phyloP scores from a whole-genome alignment of 1,139 yeast species.

The Protomyces inouyei region DNA sequence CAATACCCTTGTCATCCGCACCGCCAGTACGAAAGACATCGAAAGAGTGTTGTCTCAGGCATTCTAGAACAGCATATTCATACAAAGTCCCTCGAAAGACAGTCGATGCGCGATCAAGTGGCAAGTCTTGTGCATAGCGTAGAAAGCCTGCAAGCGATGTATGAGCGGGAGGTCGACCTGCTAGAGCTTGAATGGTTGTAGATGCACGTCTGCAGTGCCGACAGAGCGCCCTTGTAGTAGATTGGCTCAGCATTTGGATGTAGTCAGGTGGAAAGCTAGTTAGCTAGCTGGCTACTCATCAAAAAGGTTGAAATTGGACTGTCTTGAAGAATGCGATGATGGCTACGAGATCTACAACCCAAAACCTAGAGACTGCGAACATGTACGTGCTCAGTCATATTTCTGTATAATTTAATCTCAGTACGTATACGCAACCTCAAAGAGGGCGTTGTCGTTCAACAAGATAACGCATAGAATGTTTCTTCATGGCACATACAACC shows the following conservation, averaged over 20 bases:
- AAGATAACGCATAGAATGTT: background rate
- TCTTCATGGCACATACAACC: background rate
- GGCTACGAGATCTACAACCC: background rate
- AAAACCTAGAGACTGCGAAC: background rate
- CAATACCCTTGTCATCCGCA: slow-evolving; percentile 33
- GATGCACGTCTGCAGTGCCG: background rate
- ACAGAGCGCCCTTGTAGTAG: background rate
- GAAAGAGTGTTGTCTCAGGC: slow-evolving; percentile 27
- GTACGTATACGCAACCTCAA: background rate
- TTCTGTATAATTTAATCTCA: background rate
- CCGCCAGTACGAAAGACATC: slow-evolving; percentile 32
- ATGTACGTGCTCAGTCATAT: background rate
- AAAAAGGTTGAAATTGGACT: too few species aligned
- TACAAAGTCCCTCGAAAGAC: slow-evolving; percentile 33
- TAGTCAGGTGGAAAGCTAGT: too few species aligned
- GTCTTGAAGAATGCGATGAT: background rate
- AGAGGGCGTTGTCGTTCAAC: background rate
- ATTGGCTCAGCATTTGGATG: background rate
- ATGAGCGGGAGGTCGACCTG: background rate
- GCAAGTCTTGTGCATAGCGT: slow-evolving; percentile 21
- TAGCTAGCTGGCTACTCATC: too few species aligned
- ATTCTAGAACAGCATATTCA: slow-evolving; percentile 32
- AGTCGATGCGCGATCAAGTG: slow-evolving; percentile 27
- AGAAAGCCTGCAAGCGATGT: slow-evolving; percentile 26
- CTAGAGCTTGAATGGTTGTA: background rate